Evolutionary conservation across 176 grass and related monocot species (phyloP).

Genomic region (Echinochloa phyllopogon): DNA sequence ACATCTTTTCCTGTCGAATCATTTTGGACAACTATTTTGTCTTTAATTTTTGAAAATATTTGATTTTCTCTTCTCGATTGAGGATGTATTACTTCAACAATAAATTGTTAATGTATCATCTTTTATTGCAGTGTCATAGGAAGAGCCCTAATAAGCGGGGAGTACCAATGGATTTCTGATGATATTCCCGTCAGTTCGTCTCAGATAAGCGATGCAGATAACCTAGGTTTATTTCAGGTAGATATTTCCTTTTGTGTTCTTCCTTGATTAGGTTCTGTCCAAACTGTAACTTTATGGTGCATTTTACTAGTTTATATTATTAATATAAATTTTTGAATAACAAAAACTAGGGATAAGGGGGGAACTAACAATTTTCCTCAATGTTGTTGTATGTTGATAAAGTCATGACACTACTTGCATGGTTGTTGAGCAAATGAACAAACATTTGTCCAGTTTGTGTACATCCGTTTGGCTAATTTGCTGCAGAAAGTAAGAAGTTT

Average conservation of each 20-base stretch:
- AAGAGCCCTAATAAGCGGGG: constrained; percentile 58
- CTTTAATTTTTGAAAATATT: constrained; percentile 6
- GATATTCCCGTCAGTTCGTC: constrained; percentile 52
- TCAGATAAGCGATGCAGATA: constrained; percentile 47
- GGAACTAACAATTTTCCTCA: not conserved
- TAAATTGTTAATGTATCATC: constrained; percentile 1
- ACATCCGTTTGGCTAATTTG: constrained; percentile 14
- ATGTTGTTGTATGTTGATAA: constrained; percentile 11
- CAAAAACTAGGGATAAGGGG: not conserved
- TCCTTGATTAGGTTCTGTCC: constrained; percentile 7
- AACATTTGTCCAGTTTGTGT: not conserved
- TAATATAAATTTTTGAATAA: not conserved
- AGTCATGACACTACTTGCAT: not conserved
- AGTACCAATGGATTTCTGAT: constrained; percentile 68
- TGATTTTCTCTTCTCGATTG: not conserved
- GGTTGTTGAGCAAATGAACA: not conserved
- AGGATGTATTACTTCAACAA: constrained; percentile 24
- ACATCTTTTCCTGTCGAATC: constrained; percentile 11
- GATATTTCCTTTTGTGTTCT: constrained; percentile 21
- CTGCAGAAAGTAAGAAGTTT: constrained; percentile 51
- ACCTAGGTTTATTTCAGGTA: constrained; percentile 73
- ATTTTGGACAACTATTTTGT: not conserved
- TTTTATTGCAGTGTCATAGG: constrained; percentile 76
- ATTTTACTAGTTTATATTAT: constrained; percentile 20
- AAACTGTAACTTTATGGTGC: not conserved